These are phyloP conservation scores for Saccharomycopsis hybrid DNA, from an alignment of 1,139 yeast species.

Conservation along the genomic window DNA sequence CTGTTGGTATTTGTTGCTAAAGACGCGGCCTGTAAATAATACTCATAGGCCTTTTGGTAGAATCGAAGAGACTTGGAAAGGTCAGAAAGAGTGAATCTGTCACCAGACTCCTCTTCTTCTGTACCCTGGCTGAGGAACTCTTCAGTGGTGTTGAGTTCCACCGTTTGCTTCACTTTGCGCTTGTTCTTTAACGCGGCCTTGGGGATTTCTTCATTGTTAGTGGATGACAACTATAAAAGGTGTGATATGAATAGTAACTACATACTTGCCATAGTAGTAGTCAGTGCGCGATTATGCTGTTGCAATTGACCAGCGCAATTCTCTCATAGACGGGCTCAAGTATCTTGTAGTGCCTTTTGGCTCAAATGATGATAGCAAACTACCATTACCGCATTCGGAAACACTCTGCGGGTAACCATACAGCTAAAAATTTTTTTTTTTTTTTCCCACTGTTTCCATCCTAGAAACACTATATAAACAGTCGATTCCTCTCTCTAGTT, in stretches of 20 bases:
- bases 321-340: too few species aligned
- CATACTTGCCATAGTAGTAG: too few species aligned
- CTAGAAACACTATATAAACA: slow-evolving; percentile 1
- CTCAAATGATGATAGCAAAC: neutral
- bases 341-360: too few species aligned
- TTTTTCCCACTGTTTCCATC: neutral
- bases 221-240: too few species aligned
- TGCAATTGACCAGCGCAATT: too few species aligned
- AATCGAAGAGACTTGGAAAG: slow-evolving; percentile 45
- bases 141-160: slow-evolving; percentile 30
- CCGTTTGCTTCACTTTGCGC: slow-evolving; percentile 7
- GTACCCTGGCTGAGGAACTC: slow-evolving; percentile 45
- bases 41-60: slow-evolving; percentile 41
- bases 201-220: too few species aligned
- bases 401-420: neutral
- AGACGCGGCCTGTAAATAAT: slow-evolving; percentile 31
- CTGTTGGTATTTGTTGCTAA: slow-evolving; percentile 25
- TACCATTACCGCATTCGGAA: neutral
- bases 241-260: too few species aligned
- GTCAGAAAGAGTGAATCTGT: slow-evolving; percentile 50
- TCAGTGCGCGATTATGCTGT: too few species aligned
- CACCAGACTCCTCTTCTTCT: slow-evolving; percentile 50
- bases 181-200: slow-evolving; percentile 2
- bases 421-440: neutral
- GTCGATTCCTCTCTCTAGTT: neutral